These are phyloP conservation scores for Mortierella sp. DNA, from an alignment of 371 early-diverging fungal species.

Conservation along the genomic window DNA sequence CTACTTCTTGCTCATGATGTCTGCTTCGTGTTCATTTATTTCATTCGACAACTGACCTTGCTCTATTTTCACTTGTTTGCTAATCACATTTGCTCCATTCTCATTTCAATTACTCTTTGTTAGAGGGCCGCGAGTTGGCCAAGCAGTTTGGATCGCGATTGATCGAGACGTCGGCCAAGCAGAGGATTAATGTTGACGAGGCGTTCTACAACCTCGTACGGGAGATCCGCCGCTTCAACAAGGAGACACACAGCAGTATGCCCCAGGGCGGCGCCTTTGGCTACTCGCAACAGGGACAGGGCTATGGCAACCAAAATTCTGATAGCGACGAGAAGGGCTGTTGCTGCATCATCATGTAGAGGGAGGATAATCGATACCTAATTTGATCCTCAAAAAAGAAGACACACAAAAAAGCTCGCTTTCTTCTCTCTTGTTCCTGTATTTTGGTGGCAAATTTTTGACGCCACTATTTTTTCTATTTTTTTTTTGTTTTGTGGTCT, in stretches of 20 bases:
- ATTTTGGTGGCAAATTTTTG: constrained; percentile 2
- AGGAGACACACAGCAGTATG: constrained; percentile 63
- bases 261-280: constrained; percentile 49
- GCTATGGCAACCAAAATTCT: constrained; percentile 55
- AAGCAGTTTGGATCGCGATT: constrained; percentile 82
- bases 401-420: neutral
- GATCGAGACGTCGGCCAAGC: constrained; percentile 94
- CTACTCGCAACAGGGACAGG: constrained; percentile 57
- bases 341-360: constrained; percentile 63
- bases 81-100: neutral
- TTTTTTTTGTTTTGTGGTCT: neutral
- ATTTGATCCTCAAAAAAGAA: neutral
- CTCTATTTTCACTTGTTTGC: neutral
- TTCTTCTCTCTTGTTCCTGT: neutral
- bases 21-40: neutral
- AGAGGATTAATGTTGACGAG: constrained; percentile 92
- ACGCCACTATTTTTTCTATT: neutral
- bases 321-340: constrained; percentile 57
- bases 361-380: too few species aligned
- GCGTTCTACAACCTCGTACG: constrained; percentile 92
- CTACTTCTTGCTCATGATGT: neutral
- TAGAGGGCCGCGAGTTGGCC: constrained; percentile 90
- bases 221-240: constrained; percentile 83
- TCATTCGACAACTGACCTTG: too few species aligned
- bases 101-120: neutral